Conservation (phyloP, 148 eudicot species). For the Vaccinium corymbosum region DNA sequence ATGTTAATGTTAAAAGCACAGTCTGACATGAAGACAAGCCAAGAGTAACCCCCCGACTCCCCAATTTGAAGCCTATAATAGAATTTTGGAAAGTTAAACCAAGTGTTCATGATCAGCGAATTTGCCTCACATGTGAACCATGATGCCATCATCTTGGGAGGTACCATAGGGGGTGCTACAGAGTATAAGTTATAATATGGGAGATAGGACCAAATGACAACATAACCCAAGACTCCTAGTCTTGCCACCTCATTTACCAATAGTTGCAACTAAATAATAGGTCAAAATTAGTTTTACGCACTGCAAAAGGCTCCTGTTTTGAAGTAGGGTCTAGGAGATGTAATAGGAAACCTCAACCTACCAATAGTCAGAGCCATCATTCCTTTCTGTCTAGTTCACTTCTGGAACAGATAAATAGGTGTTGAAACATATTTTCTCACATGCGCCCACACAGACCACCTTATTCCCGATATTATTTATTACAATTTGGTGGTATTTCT, state of each 20-base stretch:
- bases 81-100: background rate
- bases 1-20: background rate
- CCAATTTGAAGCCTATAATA: background rate
- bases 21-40: constrained; percentile 10
- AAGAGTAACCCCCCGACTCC: background rate
- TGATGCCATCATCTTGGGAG: background rate
- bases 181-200: background rate
- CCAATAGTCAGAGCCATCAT: too few species aligned
- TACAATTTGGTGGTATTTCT: background rate
- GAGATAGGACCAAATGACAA: constrained; percentile 4
- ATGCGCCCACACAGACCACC: background rate
- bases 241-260: constrained; percentile 3
- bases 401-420: background rate
- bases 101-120: background rate
- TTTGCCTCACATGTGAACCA: constrained; percentile 5
- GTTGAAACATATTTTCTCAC: constrained; percentile 2
- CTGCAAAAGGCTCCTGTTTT: background rate
- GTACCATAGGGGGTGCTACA: background rate
- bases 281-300: background rate
- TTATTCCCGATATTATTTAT: background rate
- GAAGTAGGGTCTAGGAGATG: background rate
- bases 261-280: background rate
- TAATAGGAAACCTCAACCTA: background rate
- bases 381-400: constrained; percentile 3
- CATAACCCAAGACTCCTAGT: background rate